phyloP scores from a whole-genome alignment of 2,329 filamentous ascomycete genomes.

The Ambrosiella xylebori region DNA sequence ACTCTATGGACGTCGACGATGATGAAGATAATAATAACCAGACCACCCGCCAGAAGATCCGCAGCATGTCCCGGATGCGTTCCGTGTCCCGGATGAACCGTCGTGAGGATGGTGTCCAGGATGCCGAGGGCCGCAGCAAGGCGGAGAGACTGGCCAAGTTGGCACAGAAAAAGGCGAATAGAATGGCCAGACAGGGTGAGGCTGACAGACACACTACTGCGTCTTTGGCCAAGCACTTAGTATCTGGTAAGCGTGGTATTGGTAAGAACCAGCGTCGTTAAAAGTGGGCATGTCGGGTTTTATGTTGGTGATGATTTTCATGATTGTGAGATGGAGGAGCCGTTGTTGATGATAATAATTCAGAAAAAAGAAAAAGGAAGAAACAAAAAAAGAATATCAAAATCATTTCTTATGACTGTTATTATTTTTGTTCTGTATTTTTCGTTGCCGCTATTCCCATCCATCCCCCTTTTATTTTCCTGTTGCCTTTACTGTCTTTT shows the following conservation, averaged over 20 bases:
- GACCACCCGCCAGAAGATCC: conserved; percentile 39
- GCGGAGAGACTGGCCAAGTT: conserved; percentile 78
- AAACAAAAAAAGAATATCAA: conserved; percentile 11
- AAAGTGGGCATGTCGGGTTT: conserved; percentile 14
- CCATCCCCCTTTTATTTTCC: background rate
- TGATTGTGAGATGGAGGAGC: background rate
- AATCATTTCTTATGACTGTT: conserved; percentile 4
- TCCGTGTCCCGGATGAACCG: conserved; percentile 40
- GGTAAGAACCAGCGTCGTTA: conserved; percentile 69
- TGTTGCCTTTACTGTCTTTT: background rate
- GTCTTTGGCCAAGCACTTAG: conserved; percentile 75
- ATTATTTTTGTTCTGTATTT: background rate
- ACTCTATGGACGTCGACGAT: conserved; percentile 59
- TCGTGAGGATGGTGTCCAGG: conserved; percentile 58
- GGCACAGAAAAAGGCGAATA: conserved; percentile 95
- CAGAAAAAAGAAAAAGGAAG: background rate
- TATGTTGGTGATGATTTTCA: background rate
- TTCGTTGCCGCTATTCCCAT: background rate
- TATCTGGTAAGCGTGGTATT: conserved; percentile 82
- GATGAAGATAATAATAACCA: conserved; percentile 29
- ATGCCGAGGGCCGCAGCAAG: conserved; percentile 50
- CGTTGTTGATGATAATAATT: background rate
- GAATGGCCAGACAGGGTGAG: conserved; percentile 92
- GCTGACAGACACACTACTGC: conserved; percentile 78
- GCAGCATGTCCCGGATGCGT: conserved; percentile 49